Evolutionary conservation across 768 basidiomycete genomes (phyloP), one percentile per base, ranked within the genome.

Genomic region (Fomitopsis pulvina): DNA sequence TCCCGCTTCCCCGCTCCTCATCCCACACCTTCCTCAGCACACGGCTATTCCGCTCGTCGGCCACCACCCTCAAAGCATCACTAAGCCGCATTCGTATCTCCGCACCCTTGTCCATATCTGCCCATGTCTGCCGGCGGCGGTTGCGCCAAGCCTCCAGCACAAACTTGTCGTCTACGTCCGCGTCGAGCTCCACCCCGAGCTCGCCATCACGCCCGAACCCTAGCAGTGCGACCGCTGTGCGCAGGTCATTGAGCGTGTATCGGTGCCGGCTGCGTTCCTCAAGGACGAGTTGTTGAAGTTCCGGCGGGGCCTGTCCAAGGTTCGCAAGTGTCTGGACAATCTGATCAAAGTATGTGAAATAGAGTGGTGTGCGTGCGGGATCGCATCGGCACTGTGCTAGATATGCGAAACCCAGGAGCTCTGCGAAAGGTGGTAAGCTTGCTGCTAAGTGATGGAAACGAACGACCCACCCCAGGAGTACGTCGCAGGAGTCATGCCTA

Each of bases 331-430:
- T 63, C 47, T 70, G 67, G 12, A 81, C 71, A 47, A 89, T 70
- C 37, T 66, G 65, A 26, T 69, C 72, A 37, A 91, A 67, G 47
- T 73, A 70, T 2, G 78, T 75, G 63, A 87, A 90, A 63, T 89
- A 85, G 12, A 67, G 61, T 3, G 79, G 55, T 0, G 87, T 90
- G 30, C 72, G 67, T 2, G 65, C 68, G 26, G 87, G 87, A 58
- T 91, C 81, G 64, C 90, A 92, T 52, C 87, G 84, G 60, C 81
- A 85, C 64, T 92, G 87, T 0, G 87, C 83, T 48, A 83, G 66
- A 59, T 92, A 92, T 1, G 82, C 87, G 62, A 88, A 91, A n/a
- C 71, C 70, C 47, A 92, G 73, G 11, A 88, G 69, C 21, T 85
- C 89, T 92, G 56, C 18, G 24, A 14, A 32, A 25, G 37, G 34